Percentiles rank a stretch among this genome's conserved stretches.
Evolutionary conservation across 108 stramenopile genomes (phyloP).

Genomic region (Bacterosira constricta): DNA sequence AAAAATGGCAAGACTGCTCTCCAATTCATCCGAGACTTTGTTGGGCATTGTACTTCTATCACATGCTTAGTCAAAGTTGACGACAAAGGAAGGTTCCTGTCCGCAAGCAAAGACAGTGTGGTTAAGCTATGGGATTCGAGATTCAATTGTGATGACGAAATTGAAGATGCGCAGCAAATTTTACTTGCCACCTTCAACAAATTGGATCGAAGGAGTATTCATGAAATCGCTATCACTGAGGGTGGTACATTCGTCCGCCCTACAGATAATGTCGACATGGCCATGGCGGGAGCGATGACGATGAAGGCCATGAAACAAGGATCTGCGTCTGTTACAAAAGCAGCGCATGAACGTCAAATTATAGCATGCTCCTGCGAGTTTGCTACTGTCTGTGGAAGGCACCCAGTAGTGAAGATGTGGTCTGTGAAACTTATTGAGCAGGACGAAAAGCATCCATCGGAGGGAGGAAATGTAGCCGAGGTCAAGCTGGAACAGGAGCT

Average conservation of each 20-base stretch:
- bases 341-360: constrained; percentile 34
- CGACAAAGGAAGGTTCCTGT: constrained; percentile 38
- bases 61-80: constrained; percentile 32
- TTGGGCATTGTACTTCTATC: constrained; percentile 22
- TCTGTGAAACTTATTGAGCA: constrained; percentile 27
- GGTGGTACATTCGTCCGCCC: constrained; percentile 38
- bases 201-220: constrained; percentile 17
- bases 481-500: constrained; percentile 26
- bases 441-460: constrained; percentile 10
- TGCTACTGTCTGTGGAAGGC: constrained; percentile 27
- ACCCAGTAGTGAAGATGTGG: constrained; percentile 35
- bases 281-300: constrained; percentile 21
- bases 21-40: constrained; percentile 26
- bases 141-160: constrained; percentile 32
- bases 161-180: constrained; percentile 3
- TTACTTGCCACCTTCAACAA: constrained; percentile 38
- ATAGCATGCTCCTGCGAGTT: constrained; percentile 35
- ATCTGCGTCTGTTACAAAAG: constrained; percentile 18
- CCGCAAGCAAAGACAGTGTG: constrained; percentile 28
- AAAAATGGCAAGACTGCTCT: neutral
- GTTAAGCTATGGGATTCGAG: constrained; percentile 44
- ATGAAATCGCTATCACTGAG: constrained; percentile 25
- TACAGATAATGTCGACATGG: constrained; percentile 29
- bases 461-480: constrained; percentile 30
- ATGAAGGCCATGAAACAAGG: constrained; percentile 25